Evolutionary conservation across 1,139 yeast species (phyloP), one percentile per base, ranked within the genome.

Genomic region (Scheffersomyces quercinus): DNA sequence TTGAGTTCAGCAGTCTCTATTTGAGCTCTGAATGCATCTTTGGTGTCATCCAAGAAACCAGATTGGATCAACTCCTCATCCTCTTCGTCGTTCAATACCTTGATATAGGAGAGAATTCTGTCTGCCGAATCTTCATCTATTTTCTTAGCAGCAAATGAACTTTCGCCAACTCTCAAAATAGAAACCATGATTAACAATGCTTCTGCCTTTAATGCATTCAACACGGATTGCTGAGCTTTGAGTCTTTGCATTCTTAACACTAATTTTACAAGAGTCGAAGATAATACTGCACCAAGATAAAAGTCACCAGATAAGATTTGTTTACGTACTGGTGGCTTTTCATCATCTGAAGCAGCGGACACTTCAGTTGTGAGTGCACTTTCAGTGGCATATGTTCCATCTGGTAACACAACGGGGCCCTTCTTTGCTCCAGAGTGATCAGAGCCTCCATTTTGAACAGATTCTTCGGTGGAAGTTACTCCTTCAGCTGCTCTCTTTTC

Each of bases 311-410:
- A 83, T 50, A 91, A 73, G 48, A 95, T 81, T 44, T 90, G 81
- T 51, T 83, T 81, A 62, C 99, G 86, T 54, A 95, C 71, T 41
- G 96, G 89, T 32, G 95, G 90, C 53, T 75, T 79, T 33, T 73
- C 65, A 24, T 61, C 66, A 33, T 65, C 66, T 13, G 65, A 69
- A n/a, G 58, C 48, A 10, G 62, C 64, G 5, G 60, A 52, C 3
- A 60, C 58, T 39, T 73, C 75, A 11, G 79, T 70, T 4, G 88
- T 82, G 47, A 89, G 75, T 0, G 98, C 97, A 55, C 83, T 85
- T 67, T 95, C 99, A 29, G 97, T 87, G 28, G 99, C 99, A 68
- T 95, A 95, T 1, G 99, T 95, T 55, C 99, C 99, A 68, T 95
- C 99, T 15, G 99, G 97, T 51, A 93, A 78, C 44, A 95, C 85